These are phyloP conservation scores for Cladophialophora chaetospira DNA, from an alignment of 2,329 filamentous ascomycete species.

Conservation along the genomic window DNA sequence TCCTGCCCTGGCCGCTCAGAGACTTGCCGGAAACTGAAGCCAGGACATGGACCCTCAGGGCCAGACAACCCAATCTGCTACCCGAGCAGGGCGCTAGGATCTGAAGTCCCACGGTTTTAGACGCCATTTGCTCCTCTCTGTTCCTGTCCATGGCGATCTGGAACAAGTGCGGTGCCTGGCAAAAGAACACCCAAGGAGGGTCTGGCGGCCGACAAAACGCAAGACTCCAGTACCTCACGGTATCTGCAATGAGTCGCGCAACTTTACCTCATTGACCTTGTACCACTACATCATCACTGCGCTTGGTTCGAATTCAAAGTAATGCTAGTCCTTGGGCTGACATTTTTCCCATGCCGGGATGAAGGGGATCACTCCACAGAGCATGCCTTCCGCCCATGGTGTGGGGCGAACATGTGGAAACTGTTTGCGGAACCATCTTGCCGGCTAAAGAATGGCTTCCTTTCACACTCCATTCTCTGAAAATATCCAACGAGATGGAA, in stretches of 20 bases:
- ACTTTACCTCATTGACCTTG: conserved; percentile 3
- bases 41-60: neutral
- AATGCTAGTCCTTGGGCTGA: conserved; percentile 11
- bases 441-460: neutral
- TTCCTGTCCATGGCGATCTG: too few relatives aligned
- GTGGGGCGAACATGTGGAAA: conserved; percentile 6
- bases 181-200: too few relatives aligned
- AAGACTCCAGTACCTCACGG: too few relatives aligned
- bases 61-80: neutral
- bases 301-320: conserved; percentile 20
- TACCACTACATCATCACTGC: conserved; percentile 31
- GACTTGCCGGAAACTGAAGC: neutral
- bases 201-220: too few relatives aligned
- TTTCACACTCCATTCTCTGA: neutral
- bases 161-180: too few relatives aligned
- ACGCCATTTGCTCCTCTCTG: neutral
- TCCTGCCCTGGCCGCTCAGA: too few relatives aligned
- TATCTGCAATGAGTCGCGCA: too few relatives aligned
- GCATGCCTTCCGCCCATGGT: neutral
- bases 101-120: neutral
- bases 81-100: neutral
- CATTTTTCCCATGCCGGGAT: neutral
- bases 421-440: neutral
- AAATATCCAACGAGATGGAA: neutral
- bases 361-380: neutral